These are phyloP conservation scores for Dacryopinax primogenitus DNA, from an alignment of 768 basidiomycete genomes.

Conservation along the genomic window DNA sequence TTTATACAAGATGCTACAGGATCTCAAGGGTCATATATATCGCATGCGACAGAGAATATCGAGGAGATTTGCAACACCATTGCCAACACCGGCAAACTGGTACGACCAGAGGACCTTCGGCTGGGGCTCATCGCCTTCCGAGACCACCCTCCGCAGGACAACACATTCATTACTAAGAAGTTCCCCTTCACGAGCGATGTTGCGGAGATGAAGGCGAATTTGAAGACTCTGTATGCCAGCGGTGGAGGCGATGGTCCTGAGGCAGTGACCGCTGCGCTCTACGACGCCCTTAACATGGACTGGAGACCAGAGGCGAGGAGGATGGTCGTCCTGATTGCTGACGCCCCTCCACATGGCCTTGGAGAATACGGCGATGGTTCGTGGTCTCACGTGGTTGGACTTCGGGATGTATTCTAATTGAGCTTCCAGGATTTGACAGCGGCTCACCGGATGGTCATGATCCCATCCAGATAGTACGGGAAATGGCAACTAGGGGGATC, in stretches of 20 bases:
- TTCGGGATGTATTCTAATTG: slow-evolving; percentile 13
- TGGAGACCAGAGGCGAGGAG: slow-evolving; percentile 83
- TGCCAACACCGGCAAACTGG: slow-evolving; percentile 85
- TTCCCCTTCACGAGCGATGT: slow-evolving; percentile 93
- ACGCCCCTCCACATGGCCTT: slow-evolving; percentile 95
- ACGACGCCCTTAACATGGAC: slow-evolving; percentile 74
- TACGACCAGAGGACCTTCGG: slow-evolving; percentile 71
- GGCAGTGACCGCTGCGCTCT: slow-evolving; percentile 86
- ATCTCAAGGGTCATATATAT: slow-evolving; percentile 68
- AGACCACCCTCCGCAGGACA: slow-evolving; percentile 95
- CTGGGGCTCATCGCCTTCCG: slow-evolving; percentile 90
- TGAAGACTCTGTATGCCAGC: slow-evolving; percentile 73
- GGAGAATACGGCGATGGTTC: slow-evolving; percentile 93
- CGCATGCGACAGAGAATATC: slow-evolving; percentile 93
- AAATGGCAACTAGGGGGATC: slow-evolving; percentile 84
- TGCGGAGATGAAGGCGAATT: slow-evolving; percentile 66
- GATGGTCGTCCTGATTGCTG: slow-evolving; percentile 94
- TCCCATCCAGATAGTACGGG: slow-evolving; percentile 71
- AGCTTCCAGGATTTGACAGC: slow-evolving; percentile 63
- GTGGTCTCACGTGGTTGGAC: slow-evolving; percentile 19
- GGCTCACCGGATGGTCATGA: slow-evolving; percentile 92
- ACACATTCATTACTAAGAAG: slow-evolving; percentile 84
- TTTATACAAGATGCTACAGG: slow-evolving; percentile 95
- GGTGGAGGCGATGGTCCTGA: slow-evolving; percentile 94
- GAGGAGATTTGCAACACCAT: slow-evolving; percentile 90